Evolutionary conservation across 2,329 filamentous ascomycete species (phyloP).

Genomic region (Dothidotthia symphoricarpi): DNA sequence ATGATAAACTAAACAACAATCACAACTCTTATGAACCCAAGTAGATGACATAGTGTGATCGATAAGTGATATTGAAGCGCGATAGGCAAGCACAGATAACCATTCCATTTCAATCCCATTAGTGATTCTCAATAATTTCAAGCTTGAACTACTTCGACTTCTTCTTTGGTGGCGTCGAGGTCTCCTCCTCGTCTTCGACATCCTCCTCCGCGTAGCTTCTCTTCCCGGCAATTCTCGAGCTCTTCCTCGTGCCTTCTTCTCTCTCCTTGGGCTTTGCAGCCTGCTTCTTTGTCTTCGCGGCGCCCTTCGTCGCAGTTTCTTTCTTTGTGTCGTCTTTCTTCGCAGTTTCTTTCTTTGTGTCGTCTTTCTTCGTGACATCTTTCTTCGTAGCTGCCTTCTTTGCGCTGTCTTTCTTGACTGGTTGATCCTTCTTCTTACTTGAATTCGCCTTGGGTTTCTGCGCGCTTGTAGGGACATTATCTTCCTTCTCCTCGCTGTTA

Average conservation of each 20-base stretch:
- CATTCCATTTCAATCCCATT: too few species aligned
- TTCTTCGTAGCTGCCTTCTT: too few species aligned
- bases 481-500: slow-evolving; percentile 12
- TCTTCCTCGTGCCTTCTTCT: slow-evolving; percentile 22
- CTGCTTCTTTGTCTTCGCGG: slow-evolving; percentile 3
- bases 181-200: slow-evolving; percentile 12
- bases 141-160: slow-evolving; percentile 21
- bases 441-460: slow-evolving; percentile 25
- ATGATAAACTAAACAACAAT: too few species aligned
- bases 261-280: slow-evolving; percentile 7
- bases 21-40: too few species aligned
- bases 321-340: slow-evolving; percentile 16
- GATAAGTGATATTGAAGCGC: too few species aligned
- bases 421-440: slow-evolving; percentile 17
- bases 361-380: too few species aligned
- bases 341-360: slow-evolving; percentile 19
- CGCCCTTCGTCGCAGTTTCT: slow-evolving; percentile 1
- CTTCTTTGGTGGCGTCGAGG: slow-evolving; percentile 19
- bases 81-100: too few species aligned
- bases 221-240: slow-evolving; percentile 16
- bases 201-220: slow-evolving; percentile 23
- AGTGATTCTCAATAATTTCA: too few species aligned
- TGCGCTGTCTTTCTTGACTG: slow-evolving; percentile 14
- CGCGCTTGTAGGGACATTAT: slow-evolving; percentile 17
- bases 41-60: too few species aligned